Conservation (phyloP, 441 rosid species). For the Adansonia madagascariensis region DNA sequence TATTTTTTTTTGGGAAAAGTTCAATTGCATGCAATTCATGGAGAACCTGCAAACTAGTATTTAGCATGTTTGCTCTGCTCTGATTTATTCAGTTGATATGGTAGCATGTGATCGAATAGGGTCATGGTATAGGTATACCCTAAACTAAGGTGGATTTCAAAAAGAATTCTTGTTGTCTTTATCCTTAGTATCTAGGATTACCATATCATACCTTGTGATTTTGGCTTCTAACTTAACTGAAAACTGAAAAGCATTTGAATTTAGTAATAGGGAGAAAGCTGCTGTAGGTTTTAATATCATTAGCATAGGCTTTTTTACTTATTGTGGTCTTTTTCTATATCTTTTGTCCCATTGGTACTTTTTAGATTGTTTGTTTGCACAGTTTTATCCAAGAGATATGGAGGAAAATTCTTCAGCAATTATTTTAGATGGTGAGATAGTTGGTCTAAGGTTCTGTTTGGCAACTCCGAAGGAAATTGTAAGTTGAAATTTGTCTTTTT, state of each 20-base stretch:
- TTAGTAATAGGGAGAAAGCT: neutral
- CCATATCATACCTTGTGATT: neutral
- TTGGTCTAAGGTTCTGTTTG: conserved; percentile 72
- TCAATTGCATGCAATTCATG: neutral
- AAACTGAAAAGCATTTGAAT: neutral
- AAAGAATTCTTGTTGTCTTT: neutral
- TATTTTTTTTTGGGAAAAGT: neutral
- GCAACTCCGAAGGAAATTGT: conserved; percentile 77
- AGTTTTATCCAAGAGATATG: conserved; percentile 41
- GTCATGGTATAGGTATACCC: neutral
- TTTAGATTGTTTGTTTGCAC: conserved; percentile 17
- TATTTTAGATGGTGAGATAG: conserved; percentile 68
- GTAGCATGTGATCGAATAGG: neutral
- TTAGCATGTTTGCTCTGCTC: neutral
- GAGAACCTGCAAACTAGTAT: neutral
- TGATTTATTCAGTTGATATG: neutral
- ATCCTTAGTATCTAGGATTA: neutral
- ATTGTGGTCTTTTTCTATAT: neutral
- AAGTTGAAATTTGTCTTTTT: conserved; percentile 40
- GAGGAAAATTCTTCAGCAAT: conserved; percentile 54
- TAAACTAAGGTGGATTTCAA: neutral
- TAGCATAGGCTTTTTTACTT: neutral
- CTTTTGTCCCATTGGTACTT: neutral
- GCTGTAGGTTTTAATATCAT: neutral
- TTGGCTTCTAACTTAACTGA: neutral